Base-by-base conservation (phyloP, 2,329 filamentous ascomycete genomes). In the Xylariaceae sp. region DNA sequence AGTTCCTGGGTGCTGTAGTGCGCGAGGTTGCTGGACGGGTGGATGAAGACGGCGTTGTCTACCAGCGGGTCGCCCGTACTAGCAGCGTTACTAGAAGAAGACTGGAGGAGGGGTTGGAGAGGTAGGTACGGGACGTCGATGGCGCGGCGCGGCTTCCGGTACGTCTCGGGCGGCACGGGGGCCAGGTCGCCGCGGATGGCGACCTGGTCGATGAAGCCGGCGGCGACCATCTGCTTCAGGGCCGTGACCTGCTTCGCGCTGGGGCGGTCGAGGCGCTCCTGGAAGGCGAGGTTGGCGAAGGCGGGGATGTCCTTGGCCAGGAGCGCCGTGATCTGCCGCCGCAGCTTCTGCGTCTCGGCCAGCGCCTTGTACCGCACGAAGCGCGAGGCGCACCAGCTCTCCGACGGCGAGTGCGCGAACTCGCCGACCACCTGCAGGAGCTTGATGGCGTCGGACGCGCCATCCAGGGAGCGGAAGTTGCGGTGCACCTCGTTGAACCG, bases 61-160 rank as follows among this genome's bases (percentile, higher is more conserved):
- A 72, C 56, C 53, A 61, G 41, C 3, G 23, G 16, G 15, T 50
- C 42, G 9, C 19, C 42, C 11, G 34, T 71, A 62, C 44, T 57
- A 13, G 9, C n/a, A 12, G 38, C 70, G 62, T 42, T 58, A 54
- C 9, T 58, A 6, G 21, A 11, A 55, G 32, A 8, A 13, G 26
- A 35, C 30, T 2, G 61, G 59, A 14, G 69, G 44, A 87, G 69
- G 0, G 88, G 81, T 50, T 89, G 78, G 4, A 98, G 78, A 0
- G 92, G 88, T 5, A 94, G 63, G 58, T 97, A 98, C 0, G 90
- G 85, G 3, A 97, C 85, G 51, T 97, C 88, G 48, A 92, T 94
- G 2, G 89, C 85, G n/a, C 88, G 78, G 35, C 78, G 80, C 0
- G 89, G 86, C 46, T 85, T 87, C 13, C 83, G 73, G 31, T 70